These are phyloP conservation scores for Penicillium polonicum DNA, from an alignment of 2,329 filamentous ascomycete species.

Conservation along the genomic window DNA sequence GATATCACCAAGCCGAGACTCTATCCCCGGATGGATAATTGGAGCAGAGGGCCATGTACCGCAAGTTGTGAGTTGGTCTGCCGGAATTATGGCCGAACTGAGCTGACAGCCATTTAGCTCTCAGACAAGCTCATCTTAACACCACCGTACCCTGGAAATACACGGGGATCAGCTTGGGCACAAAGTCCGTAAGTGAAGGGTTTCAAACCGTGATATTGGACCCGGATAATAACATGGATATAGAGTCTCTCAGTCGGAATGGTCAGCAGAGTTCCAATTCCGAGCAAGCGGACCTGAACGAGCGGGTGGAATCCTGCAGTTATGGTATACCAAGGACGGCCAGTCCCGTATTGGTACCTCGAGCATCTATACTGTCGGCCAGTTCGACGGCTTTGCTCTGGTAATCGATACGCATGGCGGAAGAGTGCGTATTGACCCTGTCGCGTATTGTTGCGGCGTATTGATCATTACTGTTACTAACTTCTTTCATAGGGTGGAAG, in stretches of 20 bases:
- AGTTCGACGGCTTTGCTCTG: constrained; percentile 87
- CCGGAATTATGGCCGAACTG: neutral
- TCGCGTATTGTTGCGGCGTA: neutral
- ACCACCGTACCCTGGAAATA: constrained; percentile 80
- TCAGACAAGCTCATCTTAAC: constrained; percentile 93
- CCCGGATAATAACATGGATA: constrained; percentile 11
- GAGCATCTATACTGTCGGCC: constrained; percentile 79
- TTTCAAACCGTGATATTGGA: neutral
- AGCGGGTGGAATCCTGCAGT: constrained; percentile 82
- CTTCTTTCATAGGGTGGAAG: constrained; percentile 60
- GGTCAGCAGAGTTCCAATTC: constrained; percentile 83
- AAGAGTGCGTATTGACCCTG: constrained; percentile 40
- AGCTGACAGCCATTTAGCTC: constrained; percentile 47
- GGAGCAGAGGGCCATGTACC: constrained; percentile 57
- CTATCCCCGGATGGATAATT: constrained; percentile 57
- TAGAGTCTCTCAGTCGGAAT: constrained; percentile 59
- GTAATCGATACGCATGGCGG: constrained; percentile 83
- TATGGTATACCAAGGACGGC: constrained; percentile 82
- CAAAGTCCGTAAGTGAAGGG: constrained; percentile 51
- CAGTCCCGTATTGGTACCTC: constrained; percentile 63
- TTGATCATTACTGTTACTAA: neutral
- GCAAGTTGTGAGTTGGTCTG: constrained; percentile 45
- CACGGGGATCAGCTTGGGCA: constrained; percentile 79
- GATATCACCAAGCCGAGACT: constrained; percentile 57
- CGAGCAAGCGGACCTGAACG: constrained; percentile 81